phyloP scores from a whole-genome alignment of 495 filamentous ascomycete species.

The Penicillium riverlandense region DNA sequence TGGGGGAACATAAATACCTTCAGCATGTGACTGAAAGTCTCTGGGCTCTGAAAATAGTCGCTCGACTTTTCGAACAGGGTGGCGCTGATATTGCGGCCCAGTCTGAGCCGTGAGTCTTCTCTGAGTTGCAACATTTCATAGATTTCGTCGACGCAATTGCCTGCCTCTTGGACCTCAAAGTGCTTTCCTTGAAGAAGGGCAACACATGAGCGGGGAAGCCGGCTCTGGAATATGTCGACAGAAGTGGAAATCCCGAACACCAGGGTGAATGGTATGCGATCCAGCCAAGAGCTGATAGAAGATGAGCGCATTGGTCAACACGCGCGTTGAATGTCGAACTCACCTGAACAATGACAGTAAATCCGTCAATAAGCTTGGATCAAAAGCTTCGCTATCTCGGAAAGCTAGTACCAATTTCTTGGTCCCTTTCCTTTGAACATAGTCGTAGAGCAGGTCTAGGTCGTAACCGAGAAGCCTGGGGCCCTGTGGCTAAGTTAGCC shows the following conservation, averaged over 20 bases:
- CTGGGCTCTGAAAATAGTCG: constrained; percentile 82
- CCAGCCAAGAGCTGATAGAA: constrained; percentile 65
- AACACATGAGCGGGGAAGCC: constrained; percentile 68
- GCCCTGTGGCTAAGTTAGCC: constrained; percentile 36
- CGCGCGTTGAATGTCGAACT: constrained; percentile 4
- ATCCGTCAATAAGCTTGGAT: constrained; percentile 68
- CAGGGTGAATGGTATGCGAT: constrained; percentile 83
- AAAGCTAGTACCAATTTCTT: constrained; percentile 68
- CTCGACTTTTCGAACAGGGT: constrained; percentile 68
- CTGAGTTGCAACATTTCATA: constrained; percentile 60
- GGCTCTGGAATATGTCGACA: constrained; percentile 78
- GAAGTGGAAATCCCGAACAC: constrained; percentile 89
- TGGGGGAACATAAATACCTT: constrained; percentile 49
- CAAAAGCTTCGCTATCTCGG: constrained; percentile 90
- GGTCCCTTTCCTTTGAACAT: constrained; percentile 47
- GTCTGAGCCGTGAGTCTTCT: constrained; percentile 48
- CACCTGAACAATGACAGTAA: constrained; percentile 73
- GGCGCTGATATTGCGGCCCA: constrained; percentile 60
- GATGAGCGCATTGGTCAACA: constrained; percentile 7
- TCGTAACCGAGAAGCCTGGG: constrained; percentile 84
- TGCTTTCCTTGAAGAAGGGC: constrained; percentile 64
- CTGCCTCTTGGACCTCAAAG: constrained; percentile 76
- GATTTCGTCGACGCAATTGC: constrained; percentile 69
- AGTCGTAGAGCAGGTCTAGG: constrained; percentile 68
- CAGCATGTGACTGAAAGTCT: constrained; percentile 67